phyloP scores from a whole-genome alignment of 345 rosid species.

The Brassica cretica region DNA sequence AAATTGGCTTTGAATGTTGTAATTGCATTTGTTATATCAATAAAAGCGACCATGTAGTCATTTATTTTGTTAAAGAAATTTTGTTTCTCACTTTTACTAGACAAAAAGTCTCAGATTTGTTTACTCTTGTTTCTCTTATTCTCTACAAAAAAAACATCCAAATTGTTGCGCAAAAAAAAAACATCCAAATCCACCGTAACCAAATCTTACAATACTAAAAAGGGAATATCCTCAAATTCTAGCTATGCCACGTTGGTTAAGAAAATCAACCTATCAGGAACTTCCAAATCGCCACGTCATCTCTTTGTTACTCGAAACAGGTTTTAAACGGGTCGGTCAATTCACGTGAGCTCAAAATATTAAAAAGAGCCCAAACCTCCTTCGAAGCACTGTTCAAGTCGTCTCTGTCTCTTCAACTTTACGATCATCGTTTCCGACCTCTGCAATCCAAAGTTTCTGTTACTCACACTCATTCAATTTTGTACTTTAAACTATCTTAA shows the following conservation, averaged over 20 bases:
- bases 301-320: background rate
- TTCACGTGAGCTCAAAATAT: background rate
- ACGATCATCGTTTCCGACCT: background rate
- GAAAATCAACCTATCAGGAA: background rate
- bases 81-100: background rate
- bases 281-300: background rate
- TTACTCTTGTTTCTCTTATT: too few species aligned
- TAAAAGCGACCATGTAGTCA: too few species aligned
- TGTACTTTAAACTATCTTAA: background rate
- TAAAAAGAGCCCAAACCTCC: background rate
- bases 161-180: too few species aligned
- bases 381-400: background rate
- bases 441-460: background rate
- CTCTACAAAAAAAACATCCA: too few species aligned
- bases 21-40: too few species aligned
- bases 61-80: too few species aligned
- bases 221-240: too few species aligned
- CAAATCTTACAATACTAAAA: too few species aligned
- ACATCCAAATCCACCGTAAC: too few species aligned
- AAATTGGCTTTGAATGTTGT: background rate
- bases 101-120: background rate
- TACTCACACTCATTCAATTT: background rate
- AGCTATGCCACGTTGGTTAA: too few species aligned
- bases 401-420: background rate
- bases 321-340: background rate